Base-by-base conservation (phyloP, 2,329 filamentous ascomycete genomes). In the Alternaria alternata region DNA sequence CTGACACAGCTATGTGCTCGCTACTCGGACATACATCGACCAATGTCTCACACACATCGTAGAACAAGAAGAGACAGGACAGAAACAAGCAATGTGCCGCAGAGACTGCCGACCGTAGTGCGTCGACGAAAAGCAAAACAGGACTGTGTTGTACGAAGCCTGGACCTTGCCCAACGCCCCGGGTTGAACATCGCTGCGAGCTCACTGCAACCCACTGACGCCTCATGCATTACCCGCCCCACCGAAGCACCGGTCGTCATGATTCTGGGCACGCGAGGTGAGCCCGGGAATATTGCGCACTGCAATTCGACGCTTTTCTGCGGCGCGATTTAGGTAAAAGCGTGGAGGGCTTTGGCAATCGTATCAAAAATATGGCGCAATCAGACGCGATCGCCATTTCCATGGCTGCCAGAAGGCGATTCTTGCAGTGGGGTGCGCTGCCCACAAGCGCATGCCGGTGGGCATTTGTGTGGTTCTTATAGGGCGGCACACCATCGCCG, bases 401-500 rank as follows among this genome's bases (percentile, higher is more conserved):
- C 54, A 61, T 59, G 53, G 53, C 58, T 57, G 51, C 39, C 52
- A 59, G 52, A 47, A 59, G 51, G 63, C 48, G 49, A 24, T 63
- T 67, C 60, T 63, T 53, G 63, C 54, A 62, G 58, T 66, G 69
- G 69, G 66, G 65, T 64, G 62, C 54, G 61, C 61, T 59, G 60
- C 56, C 64, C 39, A 59, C 48, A 62, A 61, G 67, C 63, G 66
- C 55, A 64, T 61, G 66, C 62, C 62, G 58, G 61, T 61, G 62
- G 63, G 62, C 59, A 62, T 64, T 60, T 52, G 36, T 62, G 61
- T 57, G 24, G 57, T 67, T 69, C 68, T 74, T 70, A 75, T 74
- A 74, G 72, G 72, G 61, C 63, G 63, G 66, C 65, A 62, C 65
- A 60, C 58, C 67, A 65, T 64, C 65, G 62, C 65, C 66, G 62